These are phyloP conservation scores for Jaenimonas drosophilae DNA, from an alignment of 208 protist genomes.

Conservation along the genomic window DNA sequence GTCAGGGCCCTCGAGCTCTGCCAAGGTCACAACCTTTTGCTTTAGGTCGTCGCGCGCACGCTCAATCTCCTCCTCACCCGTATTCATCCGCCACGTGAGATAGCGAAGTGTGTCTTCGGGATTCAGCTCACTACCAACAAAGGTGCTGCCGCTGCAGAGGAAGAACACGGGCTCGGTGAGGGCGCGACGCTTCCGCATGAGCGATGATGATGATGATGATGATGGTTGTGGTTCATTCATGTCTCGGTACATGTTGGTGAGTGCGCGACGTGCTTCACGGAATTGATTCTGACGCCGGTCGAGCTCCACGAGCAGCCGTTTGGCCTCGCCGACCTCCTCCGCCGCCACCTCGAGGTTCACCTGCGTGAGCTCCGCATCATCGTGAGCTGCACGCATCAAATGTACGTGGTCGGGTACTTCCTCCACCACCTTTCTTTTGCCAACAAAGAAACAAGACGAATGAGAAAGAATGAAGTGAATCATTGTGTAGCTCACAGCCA, in stretches of 20 bases:
- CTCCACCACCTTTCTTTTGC: no score
- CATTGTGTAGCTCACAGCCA: no score
- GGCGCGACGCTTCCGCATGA: no score
- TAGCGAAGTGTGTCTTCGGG: slow-evolving; percentile 36
- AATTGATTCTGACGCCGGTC: slow-evolving; percentile 76
- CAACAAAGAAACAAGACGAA: no score
- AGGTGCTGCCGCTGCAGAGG: slow-evolving; percentile 65
- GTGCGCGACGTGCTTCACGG: slow-evolving; percentile 50
- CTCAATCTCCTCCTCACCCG: slow-evolving; percentile 53
- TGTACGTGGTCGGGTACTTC: no score
- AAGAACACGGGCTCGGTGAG: slow-evolving; percentile 49
- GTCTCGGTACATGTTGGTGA: slow-evolving; percentile 21
- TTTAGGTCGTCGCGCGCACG: slow-evolving; percentile 56
- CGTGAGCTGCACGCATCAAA: no score
- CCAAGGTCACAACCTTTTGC: slow-evolving; percentile 60
- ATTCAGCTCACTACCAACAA: slow-evolving; percentile 62
- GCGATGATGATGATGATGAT: no score
- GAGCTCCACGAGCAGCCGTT: slow-evolving; percentile 56
- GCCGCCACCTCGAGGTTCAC: slow-evolving; percentile 45
- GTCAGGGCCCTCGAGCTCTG: slow-evolving; percentile 70
- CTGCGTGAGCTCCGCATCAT: no score
- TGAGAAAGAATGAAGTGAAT: no score
- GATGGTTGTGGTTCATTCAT: background rate
- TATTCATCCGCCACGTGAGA: slow-evolving; percentile 44
- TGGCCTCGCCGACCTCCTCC: slow-evolving; percentile 53